These are phyloP conservation scores for Aspergillus viridinutans DNA, from an alignment of 2,329 filamentous ascomycete species.

Conservation along the genomic window DNA sequence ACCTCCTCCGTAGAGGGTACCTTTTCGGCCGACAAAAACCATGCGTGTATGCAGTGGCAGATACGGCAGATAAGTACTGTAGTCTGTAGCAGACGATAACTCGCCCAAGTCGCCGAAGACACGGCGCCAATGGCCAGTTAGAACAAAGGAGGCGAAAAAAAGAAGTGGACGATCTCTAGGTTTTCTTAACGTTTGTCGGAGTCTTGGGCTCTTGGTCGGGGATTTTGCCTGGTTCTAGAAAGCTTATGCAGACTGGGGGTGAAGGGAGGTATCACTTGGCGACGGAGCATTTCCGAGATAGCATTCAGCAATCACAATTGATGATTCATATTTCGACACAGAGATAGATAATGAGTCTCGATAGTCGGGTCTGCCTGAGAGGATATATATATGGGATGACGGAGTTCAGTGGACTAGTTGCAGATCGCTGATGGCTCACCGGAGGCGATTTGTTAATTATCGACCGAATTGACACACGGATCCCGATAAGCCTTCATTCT, in stretches of 20 bases:
- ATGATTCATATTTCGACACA: neutral
- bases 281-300: neutral
- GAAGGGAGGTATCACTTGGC: neutral
- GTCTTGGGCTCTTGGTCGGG: too few relatives aligned
- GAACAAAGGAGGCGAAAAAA: neutral
- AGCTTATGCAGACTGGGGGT: neutral
- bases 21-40: slow-evolving; percentile 7
- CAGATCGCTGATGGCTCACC: too few relatives aligned
- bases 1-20: too few relatives aligned
- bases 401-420: too few relatives aligned
- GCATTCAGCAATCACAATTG: too few relatives aligned
- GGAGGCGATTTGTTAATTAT: neutral
- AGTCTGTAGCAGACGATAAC: neutral
- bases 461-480: neutral
- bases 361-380: neutral
- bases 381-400: neutral
- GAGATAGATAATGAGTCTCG: neutral
- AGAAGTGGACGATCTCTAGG: neutral
- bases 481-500: neutral
- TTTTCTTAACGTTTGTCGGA: neutral
- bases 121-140: slow-evolving; percentile 9
- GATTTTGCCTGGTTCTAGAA: neutral
- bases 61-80: neutral
- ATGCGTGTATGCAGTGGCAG: neutral
- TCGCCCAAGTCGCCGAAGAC: slow-evolving; percentile 5